phyloP scores from a whole-genome alignment of 768 basidiomycete species.

The Xerocomellus dryophilus region DNA sequence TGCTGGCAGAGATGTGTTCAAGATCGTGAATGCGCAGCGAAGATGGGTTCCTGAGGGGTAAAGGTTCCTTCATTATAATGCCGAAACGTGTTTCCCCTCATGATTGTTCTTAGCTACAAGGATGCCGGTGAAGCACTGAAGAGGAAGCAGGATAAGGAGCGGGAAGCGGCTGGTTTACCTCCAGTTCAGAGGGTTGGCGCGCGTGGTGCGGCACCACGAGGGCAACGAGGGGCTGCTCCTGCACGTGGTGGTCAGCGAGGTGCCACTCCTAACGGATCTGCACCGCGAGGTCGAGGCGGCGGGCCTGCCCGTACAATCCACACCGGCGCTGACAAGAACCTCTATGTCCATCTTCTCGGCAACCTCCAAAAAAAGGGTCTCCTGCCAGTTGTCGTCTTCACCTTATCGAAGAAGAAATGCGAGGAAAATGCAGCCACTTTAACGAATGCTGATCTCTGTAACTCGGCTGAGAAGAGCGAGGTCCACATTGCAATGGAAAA shows the following conservation, averaged over 20 bases:
- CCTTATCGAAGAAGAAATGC: conserved; percentile 94
- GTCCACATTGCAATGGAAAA: conserved; percentile 93
- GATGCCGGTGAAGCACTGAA: conserved; percentile 84
- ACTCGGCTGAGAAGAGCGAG: conserved; percentile 92
- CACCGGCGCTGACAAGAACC: conserved; percentile 76
- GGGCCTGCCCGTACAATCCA: conserved; percentile 57
- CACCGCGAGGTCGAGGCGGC: conserved; percentile 41
- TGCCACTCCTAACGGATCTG: conserved; percentile 39
- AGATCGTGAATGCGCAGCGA: conserved; percentile 83
- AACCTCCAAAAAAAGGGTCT: conserved; percentile 82
- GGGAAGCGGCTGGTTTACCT: conserved; percentile 89
- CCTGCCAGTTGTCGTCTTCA: conserved; percentile 94
- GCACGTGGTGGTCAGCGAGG: conserved; percentile 57
- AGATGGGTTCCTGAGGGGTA: conserved; percentile 75
- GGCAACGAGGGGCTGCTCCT: conserved; percentile 43
- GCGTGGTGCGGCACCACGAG: conserved; percentile 58
- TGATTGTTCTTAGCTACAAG: conserved; percentile 61
- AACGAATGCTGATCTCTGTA: conserved; percentile 83
- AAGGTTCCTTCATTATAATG: neutral
- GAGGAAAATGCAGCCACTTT: conserved; percentile 94
- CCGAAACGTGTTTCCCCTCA: neutral
- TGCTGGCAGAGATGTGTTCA: conserved; percentile 88
- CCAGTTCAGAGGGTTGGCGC: conserved; percentile 84
- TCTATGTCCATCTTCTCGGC: conserved; percentile 90
- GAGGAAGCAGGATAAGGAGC: conserved; percentile 96